These are phyloP conservation scores for Gentiana straminea DNA, from an alignment of 257 asterid species.

Conservation along the genomic window DNA sequence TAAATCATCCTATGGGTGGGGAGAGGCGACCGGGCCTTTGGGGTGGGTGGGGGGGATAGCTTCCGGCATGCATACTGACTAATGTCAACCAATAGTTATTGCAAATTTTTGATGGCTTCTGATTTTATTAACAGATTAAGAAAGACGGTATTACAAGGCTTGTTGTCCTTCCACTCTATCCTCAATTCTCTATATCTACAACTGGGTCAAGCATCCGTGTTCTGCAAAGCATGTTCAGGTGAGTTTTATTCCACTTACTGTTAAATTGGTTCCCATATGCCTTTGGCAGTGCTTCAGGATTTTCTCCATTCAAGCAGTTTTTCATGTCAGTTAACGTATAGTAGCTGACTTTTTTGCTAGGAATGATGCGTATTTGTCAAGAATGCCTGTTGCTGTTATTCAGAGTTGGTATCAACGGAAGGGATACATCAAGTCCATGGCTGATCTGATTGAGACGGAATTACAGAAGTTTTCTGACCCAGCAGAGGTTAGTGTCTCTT, in stretches of 20 bases:
- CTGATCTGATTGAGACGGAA: slow-evolving; percentile 76
- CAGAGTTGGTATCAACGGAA: slow-evolving; percentile 90
- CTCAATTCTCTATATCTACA: slow-evolving; percentile 93
- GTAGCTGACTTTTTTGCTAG: slow-evolving; percentile 26
- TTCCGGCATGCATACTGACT: not conserved
- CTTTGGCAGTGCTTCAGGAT: too few relatives aligned
- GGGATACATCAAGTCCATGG: slow-evolving; percentile 90
- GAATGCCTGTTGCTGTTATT: slow-evolving; percentile 76
- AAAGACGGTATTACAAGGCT: slow-evolving; percentile 71
- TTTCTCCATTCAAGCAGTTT: not conserved
- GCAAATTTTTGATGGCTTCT: not conserved
- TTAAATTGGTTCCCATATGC: not conserved
- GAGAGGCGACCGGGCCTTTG: too few relatives aligned
- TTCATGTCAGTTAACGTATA: slow-evolving; percentile 8
- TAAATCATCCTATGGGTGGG: too few relatives aligned
- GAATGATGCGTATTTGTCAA: slow-evolving; percentile 51
- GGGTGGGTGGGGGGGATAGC: not conserved
- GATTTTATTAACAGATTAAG: slow-evolving; percentile 50
- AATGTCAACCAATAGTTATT: not conserved
- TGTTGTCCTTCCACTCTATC: slow-evolving; percentile 88
- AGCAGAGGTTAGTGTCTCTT: slow-evolving; percentile 40
- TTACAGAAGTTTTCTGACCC: slow-evolving; percentile 47
- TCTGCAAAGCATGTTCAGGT: slow-evolving; percentile 70
- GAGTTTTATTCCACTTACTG: slow-evolving; percentile 1
- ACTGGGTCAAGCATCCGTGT: slow-evolving; percentile 95